phyloP scores from a whole-genome alignment of 495 filamentous ascomycete species.

The Cercophora scortea region DNA sequence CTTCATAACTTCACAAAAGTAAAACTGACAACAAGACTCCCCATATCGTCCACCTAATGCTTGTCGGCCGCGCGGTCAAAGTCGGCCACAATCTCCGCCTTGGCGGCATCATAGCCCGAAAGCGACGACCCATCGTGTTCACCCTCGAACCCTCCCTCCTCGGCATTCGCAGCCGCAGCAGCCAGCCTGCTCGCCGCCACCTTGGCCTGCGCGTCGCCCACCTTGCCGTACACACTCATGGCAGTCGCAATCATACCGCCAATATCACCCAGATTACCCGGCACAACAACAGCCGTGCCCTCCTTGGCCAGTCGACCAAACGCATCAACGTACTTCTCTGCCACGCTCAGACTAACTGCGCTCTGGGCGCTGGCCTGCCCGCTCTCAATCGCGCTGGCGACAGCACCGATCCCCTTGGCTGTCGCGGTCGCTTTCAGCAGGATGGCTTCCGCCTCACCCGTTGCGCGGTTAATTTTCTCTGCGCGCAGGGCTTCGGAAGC shows the following conservation, averaged over 20 bases:
- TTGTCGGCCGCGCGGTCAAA: background rate
- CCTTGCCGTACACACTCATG: conserved; percentile 91
- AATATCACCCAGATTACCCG: conserved; percentile 96
- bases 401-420: conserved; percentile 77
- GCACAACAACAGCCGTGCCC: conserved; percentile 88
- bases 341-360: conserved; percentile 78
- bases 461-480: conserved; percentile 86
- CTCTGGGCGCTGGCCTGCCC: conserved; percentile 68
- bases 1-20: no score
- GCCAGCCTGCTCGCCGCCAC: conserved; percentile 40
- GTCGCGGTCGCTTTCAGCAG: conserved; percentile 78
- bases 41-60: no score
- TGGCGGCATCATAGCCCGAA: background rate
- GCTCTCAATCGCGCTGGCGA: conserved; percentile 61
- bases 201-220: conserved; percentile 75
- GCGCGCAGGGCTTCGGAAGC: conserved; percentile 86
- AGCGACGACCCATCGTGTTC: background rate
- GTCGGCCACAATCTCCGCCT: background rate
- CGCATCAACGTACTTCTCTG: conserved; percentile 97
- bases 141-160: background rate
- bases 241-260: conserved; percentile 95
- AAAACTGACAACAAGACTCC: no score
- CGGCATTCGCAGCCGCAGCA: conserved; percentile 9
- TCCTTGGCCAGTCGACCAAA: conserved; percentile 88
- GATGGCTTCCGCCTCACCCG: conserved; percentile 91